phyloP scores from a whole-genome alignment of 2,329 filamentous ascomycete genomes.

The Pseudocercospora fuligena region DNA sequence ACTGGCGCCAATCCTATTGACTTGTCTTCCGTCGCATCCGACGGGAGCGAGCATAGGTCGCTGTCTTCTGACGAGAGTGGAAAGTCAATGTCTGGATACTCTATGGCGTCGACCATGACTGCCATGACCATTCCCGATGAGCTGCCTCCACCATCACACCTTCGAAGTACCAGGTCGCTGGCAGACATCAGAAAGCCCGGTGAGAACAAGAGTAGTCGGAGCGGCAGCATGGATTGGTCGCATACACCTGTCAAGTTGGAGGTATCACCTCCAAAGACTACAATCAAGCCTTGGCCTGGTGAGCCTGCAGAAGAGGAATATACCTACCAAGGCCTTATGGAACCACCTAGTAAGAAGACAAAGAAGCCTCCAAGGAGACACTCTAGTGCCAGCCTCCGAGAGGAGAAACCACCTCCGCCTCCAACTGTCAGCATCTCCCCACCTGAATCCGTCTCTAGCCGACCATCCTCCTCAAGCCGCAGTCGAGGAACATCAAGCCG shows the following conservation, averaged over 20 bases:
- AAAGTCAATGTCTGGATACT: constrained; percentile 6
- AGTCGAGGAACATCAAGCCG: constrained; percentile 4
- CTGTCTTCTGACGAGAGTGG: constrained; percentile 16
- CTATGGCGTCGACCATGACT: constrained; percentile 15
- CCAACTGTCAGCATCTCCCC: constrained; percentile 4
- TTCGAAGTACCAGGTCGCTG: constrained; percentile 18
- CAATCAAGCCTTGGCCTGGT: background rate
- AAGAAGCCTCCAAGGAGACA: constrained; percentile 14
- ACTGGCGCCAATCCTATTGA: constrained; percentile 21
- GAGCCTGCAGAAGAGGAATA: constrained; percentile 5
- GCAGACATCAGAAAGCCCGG: constrained; percentile 17
- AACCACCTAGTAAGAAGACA: background rate
- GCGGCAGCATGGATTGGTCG: constrained; percentile 8
- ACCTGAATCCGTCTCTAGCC: constrained; percentile 3
- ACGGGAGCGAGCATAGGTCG: constrained; percentile 13
- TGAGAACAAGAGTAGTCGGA: background rate
- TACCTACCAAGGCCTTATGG: background rate
- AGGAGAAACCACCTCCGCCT: background rate
- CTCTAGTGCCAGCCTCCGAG: constrained; percentile 17
- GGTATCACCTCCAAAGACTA: background rate
- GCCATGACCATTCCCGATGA: constrained; percentile 15
- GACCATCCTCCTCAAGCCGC: background rate
- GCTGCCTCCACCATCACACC: constrained; percentile 13
- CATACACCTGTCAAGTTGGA: background rate
- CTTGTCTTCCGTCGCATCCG: constrained; percentile 10